Evolutionary conservation across 2,329 filamentous ascomycete species (phyloP), one percentile per base, ranked within the genome.

Genomic region (Pseudophaeomoniella oleicola): DNA sequence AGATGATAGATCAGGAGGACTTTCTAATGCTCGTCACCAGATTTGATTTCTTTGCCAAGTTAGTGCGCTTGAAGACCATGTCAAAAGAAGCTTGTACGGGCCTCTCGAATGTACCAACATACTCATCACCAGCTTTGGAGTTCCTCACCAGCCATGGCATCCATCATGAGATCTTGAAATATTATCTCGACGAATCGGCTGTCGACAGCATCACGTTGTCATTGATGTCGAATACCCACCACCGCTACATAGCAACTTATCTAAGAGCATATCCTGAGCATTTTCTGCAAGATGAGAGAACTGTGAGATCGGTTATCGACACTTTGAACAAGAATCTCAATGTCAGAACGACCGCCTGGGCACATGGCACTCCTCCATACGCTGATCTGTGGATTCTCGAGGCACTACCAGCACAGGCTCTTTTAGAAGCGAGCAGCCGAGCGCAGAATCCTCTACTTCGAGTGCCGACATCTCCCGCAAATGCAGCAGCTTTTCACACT

Each of bases 21-120:
- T 39, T 46, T 27, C 36, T 49, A 14, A 49, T 49, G 46, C 35
- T 46, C 32, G 45, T 46, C 15, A 36, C 47, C 16, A 38, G 46
- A 27, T 42, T 45, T 34, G 45, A 47, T 37, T 47, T 49, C 38
- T 49, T 49, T 29, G 16, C 41, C 35, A 45, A 45, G 35, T 33
- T 49, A 37, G 27, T 4, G 37, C 38, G 13, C 35, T 41, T 6
- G 42, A 47, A 36, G 45, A 46, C 19, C 38, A 33, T 33, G 42
- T 43, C 33, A 32, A 30, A n/a, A 41, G 38, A 19, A 38, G 35
- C 30, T 27, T 32, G 31, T 13, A 9, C 31, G 6, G 14, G 14
- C 6, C 10, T 32, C 10, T 32, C 31, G 6, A 13, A 10, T 13
- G 16, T 32, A 6, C 31, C 31, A 13, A 32, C 31, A 9, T 13